Evolutionary conservation across 2,329 filamentous ascomycete species (phyloP).

Genomic region (Microcyclospora tardicrescens): DNA sequence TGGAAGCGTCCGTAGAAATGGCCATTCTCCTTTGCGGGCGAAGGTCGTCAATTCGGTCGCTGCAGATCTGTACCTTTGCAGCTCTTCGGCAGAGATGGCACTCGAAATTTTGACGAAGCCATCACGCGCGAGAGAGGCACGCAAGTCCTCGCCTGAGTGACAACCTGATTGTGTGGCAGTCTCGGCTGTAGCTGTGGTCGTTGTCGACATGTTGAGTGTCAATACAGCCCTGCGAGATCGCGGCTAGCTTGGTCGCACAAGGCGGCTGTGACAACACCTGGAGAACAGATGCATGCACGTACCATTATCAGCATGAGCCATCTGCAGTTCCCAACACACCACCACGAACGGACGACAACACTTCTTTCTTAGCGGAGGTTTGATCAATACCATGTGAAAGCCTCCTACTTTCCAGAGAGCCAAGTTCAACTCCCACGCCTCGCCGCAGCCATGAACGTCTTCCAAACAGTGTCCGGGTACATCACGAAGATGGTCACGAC

Average conservation of each 20-base stretch:
- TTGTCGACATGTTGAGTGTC: no score
- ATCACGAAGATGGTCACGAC: slow-evolving; percentile 89
- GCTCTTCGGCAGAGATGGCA: slow-evolving; percentile 44
- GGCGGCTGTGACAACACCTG: no score
- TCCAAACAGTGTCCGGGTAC: slow-evolving; percentile 85
- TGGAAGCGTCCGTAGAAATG: slow-evolving; percentile 67
- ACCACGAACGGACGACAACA: not conserved
- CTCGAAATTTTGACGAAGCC: slow-evolving; percentile 64
- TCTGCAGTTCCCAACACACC: not conserved
- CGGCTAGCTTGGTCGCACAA: no score
- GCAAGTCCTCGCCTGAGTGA: slow-evolving; percentile 20
- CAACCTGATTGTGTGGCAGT: no score
- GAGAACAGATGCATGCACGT: no score
- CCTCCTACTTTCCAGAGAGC: not conserved
- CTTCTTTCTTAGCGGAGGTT: not conserved
- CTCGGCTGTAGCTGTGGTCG: no score
- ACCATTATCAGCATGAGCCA: not conserved
- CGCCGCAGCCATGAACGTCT: slow-evolving; percentile 62
- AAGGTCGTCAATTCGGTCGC: slow-evolving; percentile 44
- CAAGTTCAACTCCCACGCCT: not conserved
- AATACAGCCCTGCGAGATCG: no score
- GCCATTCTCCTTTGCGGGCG: slow-evolving; percentile 63
- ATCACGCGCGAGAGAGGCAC: slow-evolving; percentile 49
- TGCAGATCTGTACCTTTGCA: slow-evolving; percentile 48
- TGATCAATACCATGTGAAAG: no score